Evolutionary conservation across 768 basidiomycete genomes (phyloP).

Genomic region (Mycena polygramma): DNA sequence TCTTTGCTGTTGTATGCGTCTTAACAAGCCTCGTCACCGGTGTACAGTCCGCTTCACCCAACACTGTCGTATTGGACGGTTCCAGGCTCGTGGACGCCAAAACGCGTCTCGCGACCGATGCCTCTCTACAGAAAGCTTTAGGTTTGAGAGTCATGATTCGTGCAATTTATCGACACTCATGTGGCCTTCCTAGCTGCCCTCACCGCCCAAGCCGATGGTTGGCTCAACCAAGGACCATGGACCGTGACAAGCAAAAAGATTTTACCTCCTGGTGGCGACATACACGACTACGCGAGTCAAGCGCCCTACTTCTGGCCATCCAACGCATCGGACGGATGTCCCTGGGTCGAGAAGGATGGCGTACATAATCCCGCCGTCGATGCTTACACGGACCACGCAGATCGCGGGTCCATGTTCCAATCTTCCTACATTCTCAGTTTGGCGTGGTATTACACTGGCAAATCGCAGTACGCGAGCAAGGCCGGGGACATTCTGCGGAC

Average conservation of each 20-base stretch:
- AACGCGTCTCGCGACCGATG: neutral
- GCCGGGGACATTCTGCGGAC: constrained; percentile 50
- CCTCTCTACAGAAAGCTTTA: neutral
- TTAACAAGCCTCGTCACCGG: neutral
- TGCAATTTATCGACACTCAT: neutral
- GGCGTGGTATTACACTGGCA: constrained; percentile 54
- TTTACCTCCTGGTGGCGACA: constrained; percentile 11
- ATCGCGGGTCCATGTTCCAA: constrained; percentile 53
- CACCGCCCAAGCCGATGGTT: constrained; percentile 26
- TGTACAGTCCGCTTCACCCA: constrained; percentile 8
- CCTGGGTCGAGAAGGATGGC: constrained; percentile 55
- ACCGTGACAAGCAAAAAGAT: constrained; percentile 27
- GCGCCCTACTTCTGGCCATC: constrained; percentile 31
- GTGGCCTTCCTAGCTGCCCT: constrained; percentile 13
- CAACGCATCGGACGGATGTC: constrained; percentile 50
- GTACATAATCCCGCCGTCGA: constrained; percentile 31
- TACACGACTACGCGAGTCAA: constrained; percentile 34
- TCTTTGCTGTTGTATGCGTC: constrained; percentile 2
- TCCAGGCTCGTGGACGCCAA: constrained; percentile 19
- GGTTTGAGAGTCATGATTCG: neutral
- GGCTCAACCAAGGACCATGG: constrained; percentile 33
- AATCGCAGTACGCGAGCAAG: constrained; percentile 47
- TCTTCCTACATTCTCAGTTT: constrained; percentile 55
- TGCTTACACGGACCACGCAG: constrained; percentile 39
- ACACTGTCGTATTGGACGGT: constrained; percentile 19